Percentiles rank a stretch among this genome's conserved stretches.
Conservation (phyloP, 208 protist species). For the Leishmania guyanensis region DNA sequence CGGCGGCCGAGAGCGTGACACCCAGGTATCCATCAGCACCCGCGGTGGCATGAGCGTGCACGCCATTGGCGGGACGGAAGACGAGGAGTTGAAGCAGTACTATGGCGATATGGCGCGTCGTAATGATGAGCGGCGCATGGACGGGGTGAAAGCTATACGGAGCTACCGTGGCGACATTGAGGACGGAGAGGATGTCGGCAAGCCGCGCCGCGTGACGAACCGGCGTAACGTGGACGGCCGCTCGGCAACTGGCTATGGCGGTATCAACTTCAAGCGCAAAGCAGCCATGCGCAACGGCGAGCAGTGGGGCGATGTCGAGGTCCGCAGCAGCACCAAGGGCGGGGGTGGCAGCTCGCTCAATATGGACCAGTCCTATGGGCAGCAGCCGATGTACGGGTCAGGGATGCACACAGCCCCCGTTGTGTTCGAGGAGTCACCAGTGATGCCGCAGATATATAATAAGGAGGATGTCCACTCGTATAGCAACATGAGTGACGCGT, state of each 20-base stretch:
- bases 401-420: conserved; percentile 10
- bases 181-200: conserved; percentile 56
- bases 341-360: conserved; percentile 4
- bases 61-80: conserved; percentile 31
- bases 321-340: conserved; percentile 23
- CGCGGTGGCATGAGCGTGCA: conserved; percentile 38
- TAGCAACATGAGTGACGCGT: conserved; percentile 55
- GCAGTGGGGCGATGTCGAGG: conserved; percentile 58
- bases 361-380: not conserved
- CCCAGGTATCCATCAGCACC: conserved; percentile 51
- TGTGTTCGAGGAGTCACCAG: conserved; percentile 28
- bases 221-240: conserved; percentile 39
- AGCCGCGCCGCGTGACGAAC: conserved; percentile 59
- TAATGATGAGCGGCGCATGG: conserved; percentile 33
- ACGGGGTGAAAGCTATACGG: conserved; percentile 50
- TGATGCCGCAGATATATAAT: conserved; percentile 43
- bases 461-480: conserved; percentile 54
- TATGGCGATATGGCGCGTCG: conserved; percentile 76
- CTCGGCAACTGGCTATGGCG: conserved; percentile 62
- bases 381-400: conserved; percentile 12
- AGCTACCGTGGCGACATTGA: conserved; percentile 59
- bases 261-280: conserved; percentile 66
- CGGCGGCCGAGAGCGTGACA: conserved; percentile 45
- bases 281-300: conserved; percentile 61
- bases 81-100: conserved; percentile 48